Base-by-base conservation (phyloP, 495 filamentous ascomycete genomes). In the Penicillium argentinense region DNA sequence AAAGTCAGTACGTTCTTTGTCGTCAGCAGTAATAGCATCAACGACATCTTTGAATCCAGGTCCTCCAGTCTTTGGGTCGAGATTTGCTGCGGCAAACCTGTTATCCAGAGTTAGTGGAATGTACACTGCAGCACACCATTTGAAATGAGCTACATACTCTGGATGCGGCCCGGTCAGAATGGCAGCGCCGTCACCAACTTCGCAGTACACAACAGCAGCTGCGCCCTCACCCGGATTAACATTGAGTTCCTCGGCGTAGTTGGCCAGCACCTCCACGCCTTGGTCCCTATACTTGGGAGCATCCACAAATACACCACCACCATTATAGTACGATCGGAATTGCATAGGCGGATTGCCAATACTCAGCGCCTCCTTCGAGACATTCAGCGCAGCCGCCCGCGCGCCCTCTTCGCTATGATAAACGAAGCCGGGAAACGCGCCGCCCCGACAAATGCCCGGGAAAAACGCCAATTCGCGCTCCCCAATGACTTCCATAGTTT, bases 271-370 rank as follows among this genome's bases (percentile, higher is more conserved):
- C 63, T 97, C 83, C 8, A 96, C 80, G 2, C 83, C 84, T 51
- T 73, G 63, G 29, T 82, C 77, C 25, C 72, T 70, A 43, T 78
- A 75, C 36, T 76, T 74, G 1, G 76, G 74, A 13, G 88, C 86
- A 69, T 93, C 84, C 8, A 95, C 86, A 73, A 96, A 98, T n/a
- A 95, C 83, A 8, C 95, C 91, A 2, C 93, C 93, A 3, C 93
- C 93, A 65, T 98, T 98, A 63, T 92, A 96, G 60, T 98, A 98
- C 9, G 80, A 84, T 33, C 74, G 72, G 54, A 97, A 91, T 0
- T 67, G 70, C 2, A 81, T 75, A 1, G 82, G 85, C 5, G 88
- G 65, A n/a, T 69, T 63, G 1, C 66, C 72, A 9, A 62, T 57
- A n/a, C 63, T 60, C 43, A 93, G 79, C 1, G 71, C 72, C 9